Percentiles rank a stretch among this genome's conserved stretches.
Conservation (phyloP, 306 rosid species). For the Trifolium fragiferum region DNA sequence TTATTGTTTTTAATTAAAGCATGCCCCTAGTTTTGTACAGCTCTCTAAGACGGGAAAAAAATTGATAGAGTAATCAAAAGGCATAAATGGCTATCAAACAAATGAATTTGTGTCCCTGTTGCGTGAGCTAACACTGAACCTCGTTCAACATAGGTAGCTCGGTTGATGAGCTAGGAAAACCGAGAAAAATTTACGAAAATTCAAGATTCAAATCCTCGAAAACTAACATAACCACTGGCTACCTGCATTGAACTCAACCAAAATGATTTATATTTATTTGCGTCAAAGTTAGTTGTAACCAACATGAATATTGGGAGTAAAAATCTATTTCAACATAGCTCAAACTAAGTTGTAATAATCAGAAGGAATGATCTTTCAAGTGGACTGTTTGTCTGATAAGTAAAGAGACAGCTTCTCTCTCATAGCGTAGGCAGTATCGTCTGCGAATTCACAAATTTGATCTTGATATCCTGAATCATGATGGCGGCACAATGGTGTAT, state of each 20-base stretch:
- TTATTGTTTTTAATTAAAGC: background rate
- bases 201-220: background rate
- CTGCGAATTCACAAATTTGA: slow-evolving; percentile 64
- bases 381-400: slow-evolving; percentile 51
- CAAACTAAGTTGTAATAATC: slow-evolving; percentile 22
- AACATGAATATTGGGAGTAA: slow-evolving; percentile 22
- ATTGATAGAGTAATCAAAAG: background rate
- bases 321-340: slow-evolving; percentile 15
- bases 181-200: no score
- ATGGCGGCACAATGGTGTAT: slow-evolving; percentile 54
- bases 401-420: slow-evolving; percentile 71
- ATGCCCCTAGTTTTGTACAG: background rate
- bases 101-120: slow-evolving; percentile 5
- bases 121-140: slow-evolving; percentile 16
- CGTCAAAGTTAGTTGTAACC: slow-evolving; percentile 25
- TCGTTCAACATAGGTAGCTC: background rate
- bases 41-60: background rate
- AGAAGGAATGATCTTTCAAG: slow-evolving; percentile 28
- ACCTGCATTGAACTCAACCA: slow-evolving; percentile 15
- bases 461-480: slow-evolving; percentile 74
- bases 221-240: background rate
- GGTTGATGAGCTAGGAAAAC: no score
- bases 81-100: slow-evolving; percentile 18
- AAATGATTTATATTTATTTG: slow-evolving; percentile 17
- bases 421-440: slow-evolving; percentile 45